Evolutionary conservation across 2,329 filamentous ascomycete species (phyloP).

Genomic region (Coniochaeta ligniaria): DNA sequence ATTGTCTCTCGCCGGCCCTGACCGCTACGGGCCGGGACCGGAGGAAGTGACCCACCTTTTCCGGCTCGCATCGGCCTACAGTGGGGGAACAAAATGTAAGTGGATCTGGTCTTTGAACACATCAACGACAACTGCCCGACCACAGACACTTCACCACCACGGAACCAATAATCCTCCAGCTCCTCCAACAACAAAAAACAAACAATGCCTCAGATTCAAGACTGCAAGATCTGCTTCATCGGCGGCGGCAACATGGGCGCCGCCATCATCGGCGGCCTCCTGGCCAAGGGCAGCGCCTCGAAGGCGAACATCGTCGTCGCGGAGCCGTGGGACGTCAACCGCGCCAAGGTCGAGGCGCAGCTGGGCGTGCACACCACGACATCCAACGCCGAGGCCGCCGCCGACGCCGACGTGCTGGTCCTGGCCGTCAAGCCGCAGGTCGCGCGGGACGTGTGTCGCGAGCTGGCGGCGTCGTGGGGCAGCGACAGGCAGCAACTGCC

Average conservation of each 20-base stretch:
- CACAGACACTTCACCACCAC: no score
- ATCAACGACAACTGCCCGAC: no score
- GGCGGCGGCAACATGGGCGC: slow-evolving; percentile 46
- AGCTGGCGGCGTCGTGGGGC: slow-evolving; percentile 33
- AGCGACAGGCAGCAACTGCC: slow-evolving; percentile 23
- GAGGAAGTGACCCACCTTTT: background rate
- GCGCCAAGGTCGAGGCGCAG: slow-evolving; percentile 34
- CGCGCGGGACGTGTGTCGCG: slow-evolving; percentile 36
- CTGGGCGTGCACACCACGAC: slow-evolving; percentile 37
- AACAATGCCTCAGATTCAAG: background rate
- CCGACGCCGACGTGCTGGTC: slow-evolving; percentile 37
- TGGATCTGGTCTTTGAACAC: background rate
- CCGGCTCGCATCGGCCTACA: background rate
- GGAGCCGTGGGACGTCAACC: slow-evolving; percentile 46
- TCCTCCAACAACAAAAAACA: background rate
- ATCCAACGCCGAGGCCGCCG: slow-evolving; percentile 36
- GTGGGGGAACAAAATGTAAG: background rate
- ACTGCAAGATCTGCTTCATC: slow-evolving; percentile 25
- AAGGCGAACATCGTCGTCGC: slow-evolving; percentile 35
- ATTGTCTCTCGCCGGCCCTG: background rate
- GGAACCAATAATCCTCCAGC: no score
- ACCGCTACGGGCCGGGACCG: background rate
- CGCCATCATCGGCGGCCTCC: slow-evolving; percentile 43
- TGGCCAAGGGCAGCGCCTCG: slow-evolving; percentile 33
- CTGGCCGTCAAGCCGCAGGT: slow-evolving; percentile 46